A percentile compares a stretch with the other conserved stretches of the same genome.
These are phyloP conservation scores for Leptomonas seymouri DNA, from an alignment of 208 protist species.

Conservation along the genomic window DNA sequence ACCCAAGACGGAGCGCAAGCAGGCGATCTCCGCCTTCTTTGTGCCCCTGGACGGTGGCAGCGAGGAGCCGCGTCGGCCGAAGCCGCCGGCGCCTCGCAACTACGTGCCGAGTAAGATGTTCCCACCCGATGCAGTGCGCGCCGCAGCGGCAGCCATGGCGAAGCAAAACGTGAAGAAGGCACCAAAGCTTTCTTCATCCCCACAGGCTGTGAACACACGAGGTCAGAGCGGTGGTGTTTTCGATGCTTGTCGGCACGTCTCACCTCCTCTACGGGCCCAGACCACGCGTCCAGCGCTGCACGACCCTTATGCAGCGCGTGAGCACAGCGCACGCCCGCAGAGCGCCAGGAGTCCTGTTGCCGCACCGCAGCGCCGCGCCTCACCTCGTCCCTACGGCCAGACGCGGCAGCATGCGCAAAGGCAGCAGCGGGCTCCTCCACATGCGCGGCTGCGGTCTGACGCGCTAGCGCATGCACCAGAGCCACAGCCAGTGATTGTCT, in stretches of 20 bases:
- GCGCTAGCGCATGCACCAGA: too few species aligned
- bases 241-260: background rate
- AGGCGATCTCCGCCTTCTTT: conserved; percentile 59
- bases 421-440: background rate
- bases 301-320: conserved; percentile 13
- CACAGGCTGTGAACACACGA: background rate
- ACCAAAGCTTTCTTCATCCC: background rate
- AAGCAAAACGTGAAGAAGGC: background rate
- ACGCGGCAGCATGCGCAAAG: background rate
- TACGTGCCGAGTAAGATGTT: conserved; percentile 48
- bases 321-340: background rate
- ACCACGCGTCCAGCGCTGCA: background rate
- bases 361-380: conserved; percentile 5
- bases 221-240: background rate
- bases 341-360: background rate
- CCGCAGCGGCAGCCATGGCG: background rate
- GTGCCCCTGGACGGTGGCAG: conserved; percentile 47
- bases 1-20: conserved; percentile 76
- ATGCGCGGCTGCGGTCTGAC: background rate
- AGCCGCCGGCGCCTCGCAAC: conserved; percentile 78
- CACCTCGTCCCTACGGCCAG: conserved; percentile 3
- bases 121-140: background rate
- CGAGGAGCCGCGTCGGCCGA: conserved; percentile 62
- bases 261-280: conserved; percentile 1
- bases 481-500: conserved; percentile 4